Base-by-base conservation (phyloP, 768 basidiomycete species). In the Tulasnella sp. region DNA sequence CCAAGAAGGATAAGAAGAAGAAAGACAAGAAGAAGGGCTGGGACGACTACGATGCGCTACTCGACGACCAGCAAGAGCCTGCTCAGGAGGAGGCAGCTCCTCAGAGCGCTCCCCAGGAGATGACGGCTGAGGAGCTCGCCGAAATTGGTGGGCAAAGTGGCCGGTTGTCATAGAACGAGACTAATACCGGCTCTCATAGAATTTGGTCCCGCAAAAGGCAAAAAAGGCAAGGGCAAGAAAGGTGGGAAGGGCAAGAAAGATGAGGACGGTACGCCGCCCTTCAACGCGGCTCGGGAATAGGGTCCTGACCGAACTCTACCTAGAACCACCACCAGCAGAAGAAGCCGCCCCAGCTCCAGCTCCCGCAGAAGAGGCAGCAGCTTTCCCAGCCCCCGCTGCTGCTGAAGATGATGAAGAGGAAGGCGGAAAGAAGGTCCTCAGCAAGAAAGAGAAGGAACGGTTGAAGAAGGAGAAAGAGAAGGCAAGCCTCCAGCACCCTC, bases 401-500 rank as follows among this genome's bases (percentile, higher is more conserved):
- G 88, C 86, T 29, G 88, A 85, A 32, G 89, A 87, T 9, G 90
- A 83, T 0, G 88, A 80, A 5, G 86, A 88, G 40, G 90, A 88
- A 73, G 85, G 84, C 72, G 93, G 89, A 18, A 86, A 86, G 4
- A 91, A 92, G 84, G 83, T 97, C 42, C 84, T 98, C 46, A 91
- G 92, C 23, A 98, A 98, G 86, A 98, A 97, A 84, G 94, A 99
- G 87, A 98, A 98, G 86, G 96, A 98, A 84, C 91, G 91, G 83
- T 86, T 97, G 79, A 98, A 99, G 89, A 99, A 98, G 86, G 96
- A 98, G 85, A 90, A 91, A 74, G 96, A 98, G 86, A 98, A 98
- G 92, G 95, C 92, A 46, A 71, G 82, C 67, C 77, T 78, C 29
- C 55, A 55, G 29, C 40, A 74, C 16, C 39, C 3, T 74, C 4